These are phyloP conservation scores for Skeletonema marinoi DNA, from an alignment of 108 stramenopile species.

Conservation along the genomic window DNA sequence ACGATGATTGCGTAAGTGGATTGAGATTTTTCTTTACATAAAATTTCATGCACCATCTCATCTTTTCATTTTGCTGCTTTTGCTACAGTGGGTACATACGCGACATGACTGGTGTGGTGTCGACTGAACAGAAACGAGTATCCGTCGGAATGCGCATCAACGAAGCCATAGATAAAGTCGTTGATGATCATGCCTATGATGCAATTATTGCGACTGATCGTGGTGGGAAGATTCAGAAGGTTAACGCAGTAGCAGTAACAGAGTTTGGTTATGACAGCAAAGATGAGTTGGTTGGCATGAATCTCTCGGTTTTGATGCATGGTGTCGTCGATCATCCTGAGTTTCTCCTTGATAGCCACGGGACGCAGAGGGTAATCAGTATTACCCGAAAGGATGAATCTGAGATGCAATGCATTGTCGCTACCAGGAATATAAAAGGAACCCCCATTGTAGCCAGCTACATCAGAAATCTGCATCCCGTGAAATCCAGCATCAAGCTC, in stretches of 20 bases:
- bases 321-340: constrained; percentile 6
- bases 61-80: background rate
- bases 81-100: constrained; percentile 15
- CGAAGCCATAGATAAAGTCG: constrained; percentile 1
- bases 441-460: background rate
- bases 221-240: constrained; percentile 3
- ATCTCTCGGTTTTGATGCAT: constrained; percentile 1
- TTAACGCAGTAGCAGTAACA: constrained; percentile 1
- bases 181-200: constrained; percentile 15
- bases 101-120: constrained; percentile 20
- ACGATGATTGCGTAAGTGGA: constrained; percentile 5
- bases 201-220: constrained; percentile 13
- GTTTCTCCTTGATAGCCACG: constrained; percentile 10
- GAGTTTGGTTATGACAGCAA: constrained; percentile 17
- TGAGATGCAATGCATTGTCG: constrained; percentile 7
- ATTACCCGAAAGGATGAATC: constrained; percentile 14
- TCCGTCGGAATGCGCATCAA: background rate
- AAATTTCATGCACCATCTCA: background rate
- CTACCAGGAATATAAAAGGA: constrained; percentile 7
- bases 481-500: background rate
- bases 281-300: constrained; percentile 3
- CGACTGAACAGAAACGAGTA: background rate
- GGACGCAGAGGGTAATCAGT: background rate
- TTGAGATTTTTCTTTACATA: background rate
- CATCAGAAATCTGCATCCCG: background rate